Conservation (phyloP, 1,139 yeast genomes). For the Saccharomyces hybrid region DNA sequence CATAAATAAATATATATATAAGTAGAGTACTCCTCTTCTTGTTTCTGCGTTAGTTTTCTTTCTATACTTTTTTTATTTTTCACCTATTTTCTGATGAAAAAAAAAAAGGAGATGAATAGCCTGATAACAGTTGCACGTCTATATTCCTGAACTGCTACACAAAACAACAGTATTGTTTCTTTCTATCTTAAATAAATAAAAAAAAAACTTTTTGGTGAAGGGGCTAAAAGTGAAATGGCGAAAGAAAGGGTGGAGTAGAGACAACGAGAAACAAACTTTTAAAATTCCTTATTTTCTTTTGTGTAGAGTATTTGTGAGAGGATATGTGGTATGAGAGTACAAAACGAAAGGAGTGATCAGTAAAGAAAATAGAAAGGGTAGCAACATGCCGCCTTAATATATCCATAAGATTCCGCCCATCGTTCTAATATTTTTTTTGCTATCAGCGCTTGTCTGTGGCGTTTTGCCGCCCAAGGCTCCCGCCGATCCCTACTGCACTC, state of each 20-base stretch:
- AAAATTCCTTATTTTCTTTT: not conserved
- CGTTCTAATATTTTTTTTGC: not conserved
- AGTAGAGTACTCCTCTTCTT: not conserved
- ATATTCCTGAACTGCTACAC: not conserved
- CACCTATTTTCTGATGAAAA: too few species aligned
- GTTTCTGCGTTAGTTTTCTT: not conserved
- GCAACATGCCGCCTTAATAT: not conserved
- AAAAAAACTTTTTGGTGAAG: not conserved
- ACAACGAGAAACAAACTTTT: not conserved
- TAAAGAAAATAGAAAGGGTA: conserved; percentile 3
- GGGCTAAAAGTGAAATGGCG: not conserved
- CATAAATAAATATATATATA: not conserved
- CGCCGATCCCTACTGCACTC: not conserved
- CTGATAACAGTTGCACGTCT: not conserved
- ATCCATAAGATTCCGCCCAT: not conserved
- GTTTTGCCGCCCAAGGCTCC: not conserved
- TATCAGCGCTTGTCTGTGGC: not conserved
- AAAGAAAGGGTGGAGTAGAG: not conserved
- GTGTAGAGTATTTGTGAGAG: not conserved
- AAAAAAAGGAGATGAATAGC: not conserved
- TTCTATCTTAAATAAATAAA: not conserved
- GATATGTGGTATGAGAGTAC: not conserved
- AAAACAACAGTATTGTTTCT: not conserved
- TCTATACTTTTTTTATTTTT: too few species aligned
- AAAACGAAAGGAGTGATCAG: not conserved